Percentiles rank a stretch among this genome's conserved stretches.
Conservation (phyloP, 2,329 filamentous ascomycete genomes). For the Penicillium capsulatum region DNA sequence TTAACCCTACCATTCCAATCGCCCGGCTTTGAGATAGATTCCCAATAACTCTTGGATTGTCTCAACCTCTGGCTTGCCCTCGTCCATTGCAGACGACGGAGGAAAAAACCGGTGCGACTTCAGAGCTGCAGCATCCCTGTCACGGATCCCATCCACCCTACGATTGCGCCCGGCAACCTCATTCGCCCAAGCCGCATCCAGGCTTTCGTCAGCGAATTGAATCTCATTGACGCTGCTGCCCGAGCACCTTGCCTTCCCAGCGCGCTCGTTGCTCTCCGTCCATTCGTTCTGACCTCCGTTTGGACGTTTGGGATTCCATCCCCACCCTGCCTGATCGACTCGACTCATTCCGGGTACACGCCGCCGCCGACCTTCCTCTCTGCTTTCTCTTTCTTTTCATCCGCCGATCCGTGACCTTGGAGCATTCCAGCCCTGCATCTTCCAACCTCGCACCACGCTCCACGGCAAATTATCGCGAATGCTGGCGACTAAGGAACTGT, state of each 20-base stretch:
- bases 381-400: constrained; percentile 5
- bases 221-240: constrained; percentile 32
- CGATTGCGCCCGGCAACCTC: constrained; percentile 20
- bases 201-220: constrained; percentile 27
- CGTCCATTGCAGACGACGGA: constrained; percentile 18
- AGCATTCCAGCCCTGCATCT: constrained; percentile 8
- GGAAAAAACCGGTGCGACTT: constrained; percentile 21
- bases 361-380: constrained; percentile 11
- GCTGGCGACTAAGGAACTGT: constrained; percentile 29
- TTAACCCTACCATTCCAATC: too few relatives aligned
- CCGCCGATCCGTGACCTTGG: constrained; percentile 18
- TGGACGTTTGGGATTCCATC: constrained; percentile 20
- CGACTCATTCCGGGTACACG: constrained; percentile 20
- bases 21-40: background rate
- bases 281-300: constrained; percentile 18
- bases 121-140: constrained; percentile 32
- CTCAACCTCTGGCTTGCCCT: constrained; percentile 10
- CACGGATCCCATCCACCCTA: constrained; percentile 28
- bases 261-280: constrained; percentile 17
- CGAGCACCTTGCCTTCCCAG: constrained; percentile 34
- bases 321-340: constrained; percentile 28
- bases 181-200: constrained; percentile 28
- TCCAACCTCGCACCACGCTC: constrained; percentile 4
- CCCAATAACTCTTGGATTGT: background rate
- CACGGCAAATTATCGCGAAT: constrained; percentile 28